Evolutionary conservation across 805 yeast species (phyloP).

Genomic region (Hanseniaspora mollemarum): DNA sequence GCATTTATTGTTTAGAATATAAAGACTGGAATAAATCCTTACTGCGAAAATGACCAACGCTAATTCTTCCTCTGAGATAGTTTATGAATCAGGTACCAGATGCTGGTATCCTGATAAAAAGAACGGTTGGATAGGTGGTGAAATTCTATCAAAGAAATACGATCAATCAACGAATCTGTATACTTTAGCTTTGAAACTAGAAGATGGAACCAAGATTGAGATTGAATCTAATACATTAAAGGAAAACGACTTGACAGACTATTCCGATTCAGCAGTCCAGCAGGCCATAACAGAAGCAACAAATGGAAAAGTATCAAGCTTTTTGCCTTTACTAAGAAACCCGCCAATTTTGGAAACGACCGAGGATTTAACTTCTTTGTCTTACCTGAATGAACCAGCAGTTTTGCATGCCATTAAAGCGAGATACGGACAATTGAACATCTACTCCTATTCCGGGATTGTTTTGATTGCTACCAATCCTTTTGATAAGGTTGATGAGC

Average conservation of each 20-base stretch:
- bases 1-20: too few relatives aligned
- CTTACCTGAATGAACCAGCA: slow-evolving; percentile 92
- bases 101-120: slow-evolving; percentile 67
- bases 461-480: slow-evolving; percentile 95
- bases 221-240: slow-evolving; percentile 36
- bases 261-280: slow-evolving; percentile 13
- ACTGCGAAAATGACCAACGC: slow-evolving; percentile 25
- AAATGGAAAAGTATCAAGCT: slow-evolving; percentile 25
- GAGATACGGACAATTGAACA: slow-evolving; percentile 78
- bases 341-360: slow-evolving; percentile 88
- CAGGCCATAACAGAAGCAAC: slow-evolving; percentile 11
- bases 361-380: slow-evolving; percentile 83
- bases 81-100: slow-evolving; percentile 48
- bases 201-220: slow-evolving; percentile 38
- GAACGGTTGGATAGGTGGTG: slow-evolving; percentile 64
- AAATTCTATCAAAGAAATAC: slow-evolving; percentile 37
- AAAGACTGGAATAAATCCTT: too few relatives aligned
- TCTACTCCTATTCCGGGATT: slow-evolving; percentile 92
- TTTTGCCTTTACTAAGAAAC: slow-evolving; percentile 72
- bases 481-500: slow-evolving; percentile 79
- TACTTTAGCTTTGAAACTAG: slow-evolving; percentile 42
- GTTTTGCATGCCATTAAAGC: slow-evolving; percentile 85
- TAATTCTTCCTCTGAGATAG: slow-evolving; percentile 19
- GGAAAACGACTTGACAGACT: slow-evolving; percentile 16
- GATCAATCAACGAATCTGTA: slow-evolving; percentile 34